phyloP scores from a whole-genome alignment of 176 grass and related monocot species.

The Oryza meridionalis region DNA sequence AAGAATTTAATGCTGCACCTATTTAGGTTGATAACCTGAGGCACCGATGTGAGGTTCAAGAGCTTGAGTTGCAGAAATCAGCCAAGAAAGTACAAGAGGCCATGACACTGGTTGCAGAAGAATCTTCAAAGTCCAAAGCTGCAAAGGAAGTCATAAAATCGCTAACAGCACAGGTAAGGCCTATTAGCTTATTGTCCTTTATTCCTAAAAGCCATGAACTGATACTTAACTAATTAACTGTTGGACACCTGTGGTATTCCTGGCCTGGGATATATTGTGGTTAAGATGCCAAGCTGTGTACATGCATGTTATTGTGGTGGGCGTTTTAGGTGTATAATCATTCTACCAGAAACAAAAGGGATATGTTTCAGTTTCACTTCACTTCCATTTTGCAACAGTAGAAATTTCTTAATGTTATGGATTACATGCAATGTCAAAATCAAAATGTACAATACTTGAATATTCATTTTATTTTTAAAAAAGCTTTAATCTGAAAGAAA shows the following conservation, averaged over 20 bases:
- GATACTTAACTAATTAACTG: background rate
- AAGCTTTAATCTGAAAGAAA: background rate
- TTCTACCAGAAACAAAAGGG: background rate
- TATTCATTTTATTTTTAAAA: slow-evolving; percentile 23
- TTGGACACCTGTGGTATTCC: background rate
- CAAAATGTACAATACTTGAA: slow-evolving; percentile 26
- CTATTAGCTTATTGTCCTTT: slow-evolving; percentile 24
- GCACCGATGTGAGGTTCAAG: slow-evolving; percentile 75
- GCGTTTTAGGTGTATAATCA: background rate
- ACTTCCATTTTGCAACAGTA: slow-evolving; percentile 17
- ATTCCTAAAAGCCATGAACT: slow-evolving; percentile 20
- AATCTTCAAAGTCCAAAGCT: slow-evolving; percentile 95
- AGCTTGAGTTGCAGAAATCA: slow-evolving; percentile 82
- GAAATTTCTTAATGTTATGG: background rate
- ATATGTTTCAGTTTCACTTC: slow-evolving; percentile 24
- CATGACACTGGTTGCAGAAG: slow-evolving; percentile 71
- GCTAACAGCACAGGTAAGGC: slow-evolving; percentile 76
- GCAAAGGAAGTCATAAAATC: slow-evolving; percentile 99
- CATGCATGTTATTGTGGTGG: background rate
- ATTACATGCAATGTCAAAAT: background rate
- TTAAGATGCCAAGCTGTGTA: slow-evolving; percentile 10
- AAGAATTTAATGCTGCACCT: slow-evolving; percentile 21
- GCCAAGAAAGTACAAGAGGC: slow-evolving; percentile 90
- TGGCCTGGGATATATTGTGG: background rate
- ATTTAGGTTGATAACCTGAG: slow-evolving; percentile 84